Base-by-base conservation (phyloP, 1,284 basidiomycete species). In the Ganoderma lingzhi region DNA sequence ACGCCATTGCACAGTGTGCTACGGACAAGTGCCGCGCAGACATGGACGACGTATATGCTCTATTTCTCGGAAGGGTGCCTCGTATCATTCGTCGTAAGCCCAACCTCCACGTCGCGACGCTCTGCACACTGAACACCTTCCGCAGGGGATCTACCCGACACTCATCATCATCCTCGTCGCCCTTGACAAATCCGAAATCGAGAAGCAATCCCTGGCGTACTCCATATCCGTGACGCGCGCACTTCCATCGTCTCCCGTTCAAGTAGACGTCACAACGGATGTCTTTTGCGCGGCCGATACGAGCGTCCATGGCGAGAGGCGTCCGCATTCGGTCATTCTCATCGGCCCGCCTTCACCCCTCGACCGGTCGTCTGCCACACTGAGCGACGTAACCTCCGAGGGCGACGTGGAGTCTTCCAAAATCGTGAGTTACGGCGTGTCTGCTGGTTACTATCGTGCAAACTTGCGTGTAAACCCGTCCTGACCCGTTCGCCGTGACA, bases 91-190 rank as follows among this genome's bases (percentile, higher is more conserved):
- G 58, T 60, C 15, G 58, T 39, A 39, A 60, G 58, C n/a, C 17
- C 37, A 41, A 14, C 8, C n/a, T 35, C 37, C 6, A 19, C 56
- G 5, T 35, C 17, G 23, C 42, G 32, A 51, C 37, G 4, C 44
- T n/a, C 44, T n/a, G 44, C 19, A n/a, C 44, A 45, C 6, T 45
- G 19, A 45, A 45, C 44, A n/a, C 44, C 6, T 17, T 5, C 6
- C 19, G 15, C n/a, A 41, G 39, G 39, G 39, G 39, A 41, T 41
- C 39, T 41, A 65, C 51, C 64, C 64, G n/a, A 65, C 64, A 14
- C n/a, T 59, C 37, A 65, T 65, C 64, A 65, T 65, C 64, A 15
- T 60, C 64, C 64, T 65, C 53, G 64, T 65, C 56, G 44, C 64
- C 0, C 56, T 65, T 37, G 32, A 65, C 53, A 44, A 65, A 42